phyloP scores from a whole-genome alignment of 345 rosid genomes.

The Acer saccharum region DNA sequence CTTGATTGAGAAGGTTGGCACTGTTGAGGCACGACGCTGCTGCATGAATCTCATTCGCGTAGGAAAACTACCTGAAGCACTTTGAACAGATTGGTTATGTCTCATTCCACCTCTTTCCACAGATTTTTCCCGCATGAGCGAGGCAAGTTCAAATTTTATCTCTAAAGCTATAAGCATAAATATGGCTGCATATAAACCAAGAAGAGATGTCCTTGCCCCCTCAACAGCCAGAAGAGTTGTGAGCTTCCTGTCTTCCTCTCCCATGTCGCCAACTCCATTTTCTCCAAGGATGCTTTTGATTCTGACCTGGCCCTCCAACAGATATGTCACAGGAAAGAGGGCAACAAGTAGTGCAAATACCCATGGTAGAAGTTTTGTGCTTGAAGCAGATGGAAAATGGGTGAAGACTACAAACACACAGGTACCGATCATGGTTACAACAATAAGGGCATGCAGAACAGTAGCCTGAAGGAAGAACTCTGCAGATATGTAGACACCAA shows the following conservation, averaged over 20 bases:
- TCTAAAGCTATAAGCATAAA: conserved; percentile 97
- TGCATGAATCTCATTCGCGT: conserved; percentile 94
- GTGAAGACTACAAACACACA: conserved; percentile 93
- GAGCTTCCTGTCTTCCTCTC: conserved; percentile 83
- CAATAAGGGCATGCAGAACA: conserved; percentile 77
- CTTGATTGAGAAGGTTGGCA: conserved; percentile 79
- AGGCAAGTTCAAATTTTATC: conserved; percentile 90
- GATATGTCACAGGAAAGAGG: conserved; percentile 92
- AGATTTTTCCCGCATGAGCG: conserved; percentile 85
- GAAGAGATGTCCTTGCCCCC: conserved; percentile 98
- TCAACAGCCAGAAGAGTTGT: conserved; percentile 88
- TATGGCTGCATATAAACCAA: conserved; percentile 94
- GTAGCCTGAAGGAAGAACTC: conserved; percentile 97
- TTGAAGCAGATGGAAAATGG: conserved; percentile 96
- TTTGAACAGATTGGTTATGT: conserved; percentile 58
- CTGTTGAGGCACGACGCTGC: conserved; percentile 74
- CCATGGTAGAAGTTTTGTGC: conserved; percentile 97
- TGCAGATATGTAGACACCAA: conserved; percentile 94
- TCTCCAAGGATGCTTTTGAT: conserved; percentile 64
- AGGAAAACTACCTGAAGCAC: conserved; percentile 53
- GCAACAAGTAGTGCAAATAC: conserved; percentile 94
- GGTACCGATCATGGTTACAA: conserved; percentile 84
- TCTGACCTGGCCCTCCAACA: conserved; percentile 95
- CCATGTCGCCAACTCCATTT: conserved; percentile 47
- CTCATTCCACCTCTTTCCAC: conserved; percentile 70